Evolutionary conservation across 202 grass and related monocot species (phyloP).

Genomic region (Panicum hallii): DNA sequence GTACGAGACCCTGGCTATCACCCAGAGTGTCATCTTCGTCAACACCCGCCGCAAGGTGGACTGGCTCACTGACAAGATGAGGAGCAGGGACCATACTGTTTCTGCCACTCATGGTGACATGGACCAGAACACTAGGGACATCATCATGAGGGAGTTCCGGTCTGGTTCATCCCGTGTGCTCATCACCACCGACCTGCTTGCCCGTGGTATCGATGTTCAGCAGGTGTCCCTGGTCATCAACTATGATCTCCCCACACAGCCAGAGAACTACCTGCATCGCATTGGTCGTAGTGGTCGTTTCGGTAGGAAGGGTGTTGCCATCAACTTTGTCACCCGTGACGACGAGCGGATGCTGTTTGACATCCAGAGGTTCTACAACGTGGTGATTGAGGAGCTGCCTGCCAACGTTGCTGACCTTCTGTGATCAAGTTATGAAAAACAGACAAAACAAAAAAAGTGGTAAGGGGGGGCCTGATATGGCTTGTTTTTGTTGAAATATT

Average conservation of each 20-base stretch:
- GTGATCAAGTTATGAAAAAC: constrained; percentile 52
- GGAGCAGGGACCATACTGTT: constrained; percentile 84
- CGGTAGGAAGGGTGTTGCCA: constrained; percentile 90
- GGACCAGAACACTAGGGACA: constrained; percentile 95
- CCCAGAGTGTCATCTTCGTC: constrained; percentile 91
- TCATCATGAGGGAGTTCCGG: constrained; percentile 92
- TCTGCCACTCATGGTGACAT: constrained; percentile 88
- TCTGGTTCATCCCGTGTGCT: constrained; percentile 86
- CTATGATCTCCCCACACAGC: constrained; percentile 87
- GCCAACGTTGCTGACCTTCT: constrained; percentile 92
- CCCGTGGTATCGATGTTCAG: constrained; percentile 94
- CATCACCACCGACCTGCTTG: constrained; percentile 88
- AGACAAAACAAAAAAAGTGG: constrained; percentile 26
- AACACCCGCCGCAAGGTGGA: constrained; percentile 96
- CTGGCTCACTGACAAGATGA: constrained; percentile 94
- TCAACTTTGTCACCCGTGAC: constrained; percentile 88
- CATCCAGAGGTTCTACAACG: constrained; percentile 91
- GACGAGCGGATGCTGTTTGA: constrained; percentile 92
- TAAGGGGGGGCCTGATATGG: constrained; percentile 44
- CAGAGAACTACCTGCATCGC: constrained; percentile 92
- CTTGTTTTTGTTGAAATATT: constrained; percentile 55
- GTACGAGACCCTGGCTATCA: constrained; percentile 89
- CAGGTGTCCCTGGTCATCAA: constrained; percentile 91
- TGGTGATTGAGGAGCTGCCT: constrained; percentile 86
- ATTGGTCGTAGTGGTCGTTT: constrained; percentile 95